Evolutionary conservation across 1,139 yeast species (phyloP), one percentile per base, ranked within the genome.

Genomic region (Yamadazyma trypodendri): DNA sequence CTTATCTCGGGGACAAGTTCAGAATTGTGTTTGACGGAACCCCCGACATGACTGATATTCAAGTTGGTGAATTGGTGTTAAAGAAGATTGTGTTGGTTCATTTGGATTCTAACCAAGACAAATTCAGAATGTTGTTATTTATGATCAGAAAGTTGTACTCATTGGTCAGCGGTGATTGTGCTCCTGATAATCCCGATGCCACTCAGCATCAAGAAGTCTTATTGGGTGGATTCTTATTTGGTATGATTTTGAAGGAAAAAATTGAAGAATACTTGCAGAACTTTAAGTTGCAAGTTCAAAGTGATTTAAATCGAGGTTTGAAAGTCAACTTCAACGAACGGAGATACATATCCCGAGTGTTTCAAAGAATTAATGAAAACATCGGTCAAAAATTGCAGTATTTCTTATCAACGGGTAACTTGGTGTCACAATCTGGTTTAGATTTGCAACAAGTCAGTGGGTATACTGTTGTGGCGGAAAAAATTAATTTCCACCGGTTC

Each of bases 391-490:
- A 92, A 60, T 68, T 92, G 56, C 96, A 89, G 59, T 92, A 92
- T 63, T 92, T 92, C 71, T 68, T 92, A 48, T 87, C 97, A 25
- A 92, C 99, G 1, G 99, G 99, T 76, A 92, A 92, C 61, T 74
- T 92, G 61, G 96, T 94, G 1, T 44, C 49, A 2, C 97, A 90
- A 60, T 86, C 97, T 14, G 99, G 98, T 57, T 77, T 92, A 43
- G 99, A 92, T 75, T 77, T 92, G 62, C 99, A 92, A 66, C 99
- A 92, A 71, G 96, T 90, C 36, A 84, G 96, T 38, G 99, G 99
- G 56, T 92, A 88, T 61, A 92, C 98, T 1, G 98, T 92, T 50
- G 97, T 94, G 44, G 98, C 98, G 2, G 99, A 92, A 67, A 92
- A 94, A 64, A 92, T 92, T 63, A 92, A 92, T 63, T 92, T 89